Percentiles rank a stretch among this genome's conserved stretches.
Conservation (phyloP, 129 eudicot species). For the Deinandra increscens region DNA sequence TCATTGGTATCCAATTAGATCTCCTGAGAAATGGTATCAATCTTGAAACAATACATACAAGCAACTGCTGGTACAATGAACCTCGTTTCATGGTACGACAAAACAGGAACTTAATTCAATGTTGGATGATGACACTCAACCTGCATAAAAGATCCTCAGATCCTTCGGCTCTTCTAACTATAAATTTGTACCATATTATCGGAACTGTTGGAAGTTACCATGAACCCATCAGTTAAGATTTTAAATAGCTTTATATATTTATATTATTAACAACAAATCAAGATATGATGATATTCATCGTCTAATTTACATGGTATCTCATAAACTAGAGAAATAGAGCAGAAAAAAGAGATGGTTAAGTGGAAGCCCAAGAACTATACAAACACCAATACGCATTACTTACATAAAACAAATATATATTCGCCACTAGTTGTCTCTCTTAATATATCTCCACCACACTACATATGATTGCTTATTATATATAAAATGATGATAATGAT, state of each 20-base stretch:
- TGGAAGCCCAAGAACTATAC: neutral
- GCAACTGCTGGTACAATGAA: constrained; percentile 29
- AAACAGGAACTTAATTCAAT: constrained; percentile 31
- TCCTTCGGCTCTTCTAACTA: constrained; percentile 40
- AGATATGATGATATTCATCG: neutral
- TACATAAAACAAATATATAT: too few relatives aligned
- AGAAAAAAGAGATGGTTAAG: too few relatives aligned
- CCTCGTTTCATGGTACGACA: constrained; percentile 32
- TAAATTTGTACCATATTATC: constrained; percentile 31
- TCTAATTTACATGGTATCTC: too few relatives aligned
- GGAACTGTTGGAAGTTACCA: constrained; percentile 34
- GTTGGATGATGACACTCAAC: constrained; percentile 30
- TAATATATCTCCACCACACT: too few relatives aligned
- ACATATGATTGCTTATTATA: neutral
- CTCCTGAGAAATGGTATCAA: constrained; percentile 33
- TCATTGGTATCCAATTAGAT: constrained; percentile 35
- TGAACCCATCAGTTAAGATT: constrained; percentile 6
- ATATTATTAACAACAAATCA: neutral
- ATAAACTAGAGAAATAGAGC: too few relatives aligned
- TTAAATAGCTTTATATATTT: neutral
- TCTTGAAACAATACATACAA: constrained; percentile 30
- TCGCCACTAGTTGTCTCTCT: too few relatives aligned
- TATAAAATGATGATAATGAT: neutral
- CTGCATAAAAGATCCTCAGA: constrained; percentile 33
- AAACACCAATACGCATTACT: too few relatives aligned